A percentile compares a stretch with the other conserved stretches of the same genome.
Evolutionary conservation across 2,329 filamentous ascomycete species (phyloP).

Genomic region (Microcera coccophila): DNA sequence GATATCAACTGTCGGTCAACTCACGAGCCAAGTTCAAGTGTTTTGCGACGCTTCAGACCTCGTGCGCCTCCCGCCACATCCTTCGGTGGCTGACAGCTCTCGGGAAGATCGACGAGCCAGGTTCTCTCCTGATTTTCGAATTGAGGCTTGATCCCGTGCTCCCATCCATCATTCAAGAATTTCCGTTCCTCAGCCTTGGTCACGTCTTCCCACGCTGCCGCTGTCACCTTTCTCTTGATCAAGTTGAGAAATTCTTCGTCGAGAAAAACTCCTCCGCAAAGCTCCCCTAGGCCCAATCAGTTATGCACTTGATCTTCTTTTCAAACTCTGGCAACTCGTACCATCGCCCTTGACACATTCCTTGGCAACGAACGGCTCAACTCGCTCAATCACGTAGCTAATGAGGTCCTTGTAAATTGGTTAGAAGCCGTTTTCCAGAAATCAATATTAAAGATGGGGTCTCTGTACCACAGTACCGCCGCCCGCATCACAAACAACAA

Average conservation of each 20-base stretch:
- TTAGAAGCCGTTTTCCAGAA: constrained; percentile 2
- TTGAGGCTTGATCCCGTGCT: constrained; percentile 28
- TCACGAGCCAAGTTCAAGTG: constrained; percentile 5
- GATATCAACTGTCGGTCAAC: too few species aligned
- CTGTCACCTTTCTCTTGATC: constrained; percentile 23
- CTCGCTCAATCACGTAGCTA: constrained; percentile 30
- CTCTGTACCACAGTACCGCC: constrained; percentile 34
- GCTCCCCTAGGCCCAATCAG: constrained; percentile 23
- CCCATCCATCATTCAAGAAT: constrained; percentile 28
- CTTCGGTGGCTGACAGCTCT: background rate
- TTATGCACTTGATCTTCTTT: accelerated
- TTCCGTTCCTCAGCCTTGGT: background rate
- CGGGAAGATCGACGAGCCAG: constrained; percentile 19
- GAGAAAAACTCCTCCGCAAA: constrained; percentile 40
- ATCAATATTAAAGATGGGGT: background rate
- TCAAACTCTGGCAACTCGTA: constrained; percentile 2
- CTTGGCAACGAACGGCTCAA: constrained; percentile 26
- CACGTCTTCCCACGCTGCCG: background rate
- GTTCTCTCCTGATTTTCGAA: constrained; percentile 14
- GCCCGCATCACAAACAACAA: constrained; percentile 37
- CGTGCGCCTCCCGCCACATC: too few species aligned
- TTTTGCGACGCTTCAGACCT: constrained; percentile 6
- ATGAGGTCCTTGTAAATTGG: constrained; percentile 35
- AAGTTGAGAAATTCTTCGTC: constrained; percentile 35
- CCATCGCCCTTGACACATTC: constrained; percentile 39